phyloP scores from a whole-genome alignment of 2,329 filamentous ascomycete species.

The Sclerotinia trifoliorum region DNA sequence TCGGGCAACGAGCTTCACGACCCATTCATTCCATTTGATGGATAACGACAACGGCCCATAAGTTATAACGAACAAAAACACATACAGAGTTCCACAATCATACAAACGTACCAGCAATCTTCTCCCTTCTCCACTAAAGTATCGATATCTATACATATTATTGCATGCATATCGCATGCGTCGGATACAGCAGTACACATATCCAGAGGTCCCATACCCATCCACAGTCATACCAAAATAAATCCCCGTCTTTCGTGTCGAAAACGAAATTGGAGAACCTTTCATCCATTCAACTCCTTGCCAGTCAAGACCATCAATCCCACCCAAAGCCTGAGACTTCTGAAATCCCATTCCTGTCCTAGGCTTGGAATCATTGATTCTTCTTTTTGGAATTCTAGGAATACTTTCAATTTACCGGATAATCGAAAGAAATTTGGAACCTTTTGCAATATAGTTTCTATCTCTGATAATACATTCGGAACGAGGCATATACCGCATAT shows the following conservation, averaged over 20 bases:
- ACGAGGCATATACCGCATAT: not conserved
- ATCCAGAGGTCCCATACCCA: not conserved
- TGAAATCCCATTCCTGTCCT: not conserved
- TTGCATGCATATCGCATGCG: not conserved
- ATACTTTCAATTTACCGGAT: not conserved
- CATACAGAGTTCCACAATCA: not conserved
- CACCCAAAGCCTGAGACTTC: not conserved
- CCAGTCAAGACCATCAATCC: not conserved
- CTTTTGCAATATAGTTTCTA: conserved; percentile 1
- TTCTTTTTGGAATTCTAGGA: not conserved
- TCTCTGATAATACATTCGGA: not conserved
- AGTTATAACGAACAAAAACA: not conserved
- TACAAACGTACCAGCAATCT: conserved; percentile 3
- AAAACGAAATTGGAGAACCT: conserved; percentile 16
- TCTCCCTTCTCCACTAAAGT: conserved; percentile 17
- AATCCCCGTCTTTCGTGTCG: conserved; percentile 10
- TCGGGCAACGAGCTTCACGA: not conserved
- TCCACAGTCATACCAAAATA: not conserved
- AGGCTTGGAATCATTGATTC: conserved; percentile 10
- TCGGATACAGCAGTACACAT: not conserved
- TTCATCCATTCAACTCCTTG: not conserved
- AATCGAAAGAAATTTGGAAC: not conserved
- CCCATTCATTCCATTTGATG: not conserved
- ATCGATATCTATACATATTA: not conserved
- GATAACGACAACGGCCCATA: conserved; percentile 17